phyloP scores from a whole-genome alignment of 257 asterid species.

The Ligustrum vulgare region DNA sequence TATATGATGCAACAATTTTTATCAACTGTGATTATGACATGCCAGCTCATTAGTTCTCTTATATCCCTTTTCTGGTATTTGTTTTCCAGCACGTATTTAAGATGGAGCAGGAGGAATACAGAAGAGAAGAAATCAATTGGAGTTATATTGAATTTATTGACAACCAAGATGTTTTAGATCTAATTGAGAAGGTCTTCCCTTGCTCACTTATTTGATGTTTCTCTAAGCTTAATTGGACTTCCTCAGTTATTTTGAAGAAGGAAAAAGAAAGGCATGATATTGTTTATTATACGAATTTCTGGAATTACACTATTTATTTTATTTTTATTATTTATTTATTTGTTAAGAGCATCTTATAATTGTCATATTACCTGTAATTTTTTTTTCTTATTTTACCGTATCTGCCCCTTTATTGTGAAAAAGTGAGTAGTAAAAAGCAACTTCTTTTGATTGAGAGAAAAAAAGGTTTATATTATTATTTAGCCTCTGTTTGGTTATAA shows the following conservation, averaged over 20 bases:
- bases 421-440: not conserved
- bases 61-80: constrained; percentile 16
- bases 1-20: constrained; percentile 22
- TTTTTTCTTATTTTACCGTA: not conserved
- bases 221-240: constrained; percentile 9
- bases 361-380: constrained; percentile 6
- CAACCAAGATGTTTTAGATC: constrained; percentile 98
- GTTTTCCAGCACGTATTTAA: constrained; percentile 91
- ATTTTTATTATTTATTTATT: too few relatives aligned
- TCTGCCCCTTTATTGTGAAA: not conserved
- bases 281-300: constrained; percentile 5
- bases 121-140: constrained; percentile 88
- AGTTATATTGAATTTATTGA: constrained; percentile 98
- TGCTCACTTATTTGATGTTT: constrained; percentile 19
- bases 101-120: constrained; percentile 99
- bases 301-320: not conserved
- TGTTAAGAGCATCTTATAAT: constrained; percentile 4
- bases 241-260: not conserved
- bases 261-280: not conserved
- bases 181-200: constrained; percentile 83
- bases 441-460: not conserved
- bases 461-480: not conserved
- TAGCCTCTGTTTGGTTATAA: not conserved
- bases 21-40: constrained; percentile 26
- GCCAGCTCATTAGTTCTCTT: constrained; percentile 17